A percentile compares a stretch with the other conserved stretches of the same genome.
Evolutionary conservation across 495 filamentous ascomycete species (phyloP).

Genomic region (Geopyxis carbonaria): DNA sequence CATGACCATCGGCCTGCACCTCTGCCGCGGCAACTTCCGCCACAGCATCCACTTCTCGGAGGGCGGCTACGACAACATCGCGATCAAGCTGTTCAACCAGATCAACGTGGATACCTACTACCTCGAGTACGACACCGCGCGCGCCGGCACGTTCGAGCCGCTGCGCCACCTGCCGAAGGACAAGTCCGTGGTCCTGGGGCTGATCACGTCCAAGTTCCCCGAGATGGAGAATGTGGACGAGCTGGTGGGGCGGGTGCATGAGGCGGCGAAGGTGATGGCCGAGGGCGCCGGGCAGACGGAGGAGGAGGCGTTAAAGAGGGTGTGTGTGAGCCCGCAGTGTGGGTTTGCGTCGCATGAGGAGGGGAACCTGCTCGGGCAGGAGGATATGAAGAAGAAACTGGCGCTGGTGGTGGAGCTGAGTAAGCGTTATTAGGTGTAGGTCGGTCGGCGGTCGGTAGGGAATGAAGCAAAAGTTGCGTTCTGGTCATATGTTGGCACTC

Average conservation of each 20-base stretch:
- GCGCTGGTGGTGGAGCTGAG: slow-evolving; percentile 50
- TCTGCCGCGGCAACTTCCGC: slow-evolving; percentile 64
- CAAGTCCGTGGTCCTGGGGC: slow-evolving; percentile 62
- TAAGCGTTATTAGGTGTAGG: slow-evolving; percentile 51
- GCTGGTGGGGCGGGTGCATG: slow-evolving; percentile 48
- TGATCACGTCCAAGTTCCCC: slow-evolving; percentile 57
- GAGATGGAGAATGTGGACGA: slow-evolving; percentile 57
- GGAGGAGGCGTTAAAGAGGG: slow-evolving; percentile 49
- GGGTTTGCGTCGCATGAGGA: slow-evolving; percentile 54
- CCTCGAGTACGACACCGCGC: slow-evolving; percentile 64
- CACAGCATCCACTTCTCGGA: slow-evolving; percentile 62
- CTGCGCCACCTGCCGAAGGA: slow-evolving; percentile 51
- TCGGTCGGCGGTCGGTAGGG: too few species aligned
- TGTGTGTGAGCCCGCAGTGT: slow-evolving; percentile 61
- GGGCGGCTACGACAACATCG: slow-evolving; percentile 66
- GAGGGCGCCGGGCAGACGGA: slow-evolving; percentile 45
- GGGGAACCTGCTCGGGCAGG: slow-evolving; percentile 45
- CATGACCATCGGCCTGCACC: slow-evolving; percentile 58
- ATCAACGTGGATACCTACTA: slow-evolving; percentile 66
- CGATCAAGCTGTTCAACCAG: slow-evolving; percentile 58
- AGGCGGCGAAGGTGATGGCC: slow-evolving; percentile 55
- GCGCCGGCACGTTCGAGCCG: slow-evolving; percentile 63
- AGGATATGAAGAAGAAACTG: slow-evolving; percentile 57
- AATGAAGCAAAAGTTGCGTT: too few species aligned
- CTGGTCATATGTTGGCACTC: too few species aligned